These are phyloP conservation scores for Lophiostoma macrostomum DNA, from an alignment of 495 filamentous ascomycete species.

Conservation along the genomic window DNA sequence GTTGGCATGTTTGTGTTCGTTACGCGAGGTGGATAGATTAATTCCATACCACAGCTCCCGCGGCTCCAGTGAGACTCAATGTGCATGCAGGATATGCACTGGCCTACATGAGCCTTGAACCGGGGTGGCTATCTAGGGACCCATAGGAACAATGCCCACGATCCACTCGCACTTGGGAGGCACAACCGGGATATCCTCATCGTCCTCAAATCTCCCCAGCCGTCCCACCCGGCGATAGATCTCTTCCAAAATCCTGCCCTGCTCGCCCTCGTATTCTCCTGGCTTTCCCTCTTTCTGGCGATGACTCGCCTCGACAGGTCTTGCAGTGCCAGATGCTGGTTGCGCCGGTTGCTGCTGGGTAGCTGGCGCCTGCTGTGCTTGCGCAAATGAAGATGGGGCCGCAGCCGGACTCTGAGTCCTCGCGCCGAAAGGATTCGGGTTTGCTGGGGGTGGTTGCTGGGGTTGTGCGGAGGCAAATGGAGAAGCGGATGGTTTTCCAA, in stretches of 20 bases:
- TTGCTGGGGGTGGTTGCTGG: neutral
- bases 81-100: too few species aligned
- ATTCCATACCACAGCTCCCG: too few species aligned
- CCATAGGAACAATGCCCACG: too few species aligned
- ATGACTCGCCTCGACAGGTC: conserved; percentile 29
- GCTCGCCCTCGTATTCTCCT: conserved; percentile 52
- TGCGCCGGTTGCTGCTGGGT: neutral
- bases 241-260: conserved; percentile 50
- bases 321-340: conserved; percentile 38
- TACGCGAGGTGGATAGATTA: too few species aligned
- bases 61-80: too few species aligned
- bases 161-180: conserved; percentile 73
- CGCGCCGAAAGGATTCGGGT: neutral
- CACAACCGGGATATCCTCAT: conserved; percentile 57
- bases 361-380: conserved; percentile 1
- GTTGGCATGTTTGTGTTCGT: too few species aligned
- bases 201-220: conserved; percentile 56
- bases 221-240: conserved; percentile 59
- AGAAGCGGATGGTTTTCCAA: conserved; percentile 9
- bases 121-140: too few species aligned
- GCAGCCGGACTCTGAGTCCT: conserved; percentile 9
- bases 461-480: conserved; percentile 1
- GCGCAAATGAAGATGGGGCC: conserved; percentile 12
- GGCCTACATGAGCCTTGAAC: too few species aligned
- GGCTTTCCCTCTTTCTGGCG: conserved; percentile 49